Conservation (phyloP, 1,284 basidiomycete genomes). For the Ganoderma meredithae region DNA sequence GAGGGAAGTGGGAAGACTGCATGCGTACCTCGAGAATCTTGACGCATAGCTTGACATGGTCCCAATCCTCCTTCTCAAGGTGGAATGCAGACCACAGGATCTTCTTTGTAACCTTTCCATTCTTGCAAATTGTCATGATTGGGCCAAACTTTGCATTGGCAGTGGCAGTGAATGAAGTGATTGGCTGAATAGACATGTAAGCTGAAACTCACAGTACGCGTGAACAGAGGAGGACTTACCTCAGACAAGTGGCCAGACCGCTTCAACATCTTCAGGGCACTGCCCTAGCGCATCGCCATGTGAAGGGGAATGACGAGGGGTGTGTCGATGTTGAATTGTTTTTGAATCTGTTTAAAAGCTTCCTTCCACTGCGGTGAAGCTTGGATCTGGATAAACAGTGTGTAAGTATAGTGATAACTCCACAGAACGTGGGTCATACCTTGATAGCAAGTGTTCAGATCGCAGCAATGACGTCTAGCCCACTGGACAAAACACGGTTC, state of each 20-base stretch:
- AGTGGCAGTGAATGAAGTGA: background rate
- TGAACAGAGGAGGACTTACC: background rate
- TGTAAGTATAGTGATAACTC: too few species aligned
- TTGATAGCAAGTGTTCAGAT: background rate
- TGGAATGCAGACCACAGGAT: conserved; percentile 29
- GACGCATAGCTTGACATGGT: conserved; percentile 18
- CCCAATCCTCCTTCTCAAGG: conserved; percentile 33
- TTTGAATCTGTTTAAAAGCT: background rate
- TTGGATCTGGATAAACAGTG: too few species aligned
- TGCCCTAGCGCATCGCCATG: background rate
- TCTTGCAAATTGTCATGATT: background rate
- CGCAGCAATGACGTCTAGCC: background rate
- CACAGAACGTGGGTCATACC: too few species aligned
- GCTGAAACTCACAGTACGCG: too few species aligned
- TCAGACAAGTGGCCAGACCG: background rate
- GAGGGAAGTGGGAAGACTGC: too few species aligned
- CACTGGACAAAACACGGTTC: background rate
- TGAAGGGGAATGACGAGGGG: background rate
- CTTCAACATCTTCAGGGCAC: background rate
- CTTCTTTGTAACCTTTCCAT: conserved; percentile 30
- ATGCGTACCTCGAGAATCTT: conserved; percentile 15
- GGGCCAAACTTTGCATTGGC: background rate
- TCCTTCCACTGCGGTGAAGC: background rate
- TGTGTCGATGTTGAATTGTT: background rate
- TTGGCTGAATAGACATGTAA: too few species aligned